Percentiles rank a stretch among this genome's conserved stretches.
Conservation (phyloP, 1,284 basidiomycete species). For the Veloporphyrellus conicus region DNA sequence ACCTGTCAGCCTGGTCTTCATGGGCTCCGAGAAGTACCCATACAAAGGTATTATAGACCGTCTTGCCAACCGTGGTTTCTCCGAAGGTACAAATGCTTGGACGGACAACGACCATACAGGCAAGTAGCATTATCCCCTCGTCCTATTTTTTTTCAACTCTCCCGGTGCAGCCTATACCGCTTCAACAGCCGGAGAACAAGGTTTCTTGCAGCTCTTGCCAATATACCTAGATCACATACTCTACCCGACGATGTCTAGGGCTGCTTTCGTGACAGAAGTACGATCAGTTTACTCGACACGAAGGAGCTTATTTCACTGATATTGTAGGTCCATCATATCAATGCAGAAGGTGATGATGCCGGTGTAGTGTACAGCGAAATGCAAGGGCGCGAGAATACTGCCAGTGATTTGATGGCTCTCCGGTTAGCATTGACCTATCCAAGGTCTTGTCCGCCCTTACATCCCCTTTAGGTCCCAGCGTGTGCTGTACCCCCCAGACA, state of each 20-base stretch:
- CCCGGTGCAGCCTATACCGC: constrained; percentile 75
- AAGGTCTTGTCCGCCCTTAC: constrained; percentile 5
- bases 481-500: constrained; percentile 74
- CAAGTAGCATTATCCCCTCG: neutral
- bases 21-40: constrained; percentile 92
- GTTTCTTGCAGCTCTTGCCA: constrained; percentile 91
- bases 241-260: constrained; percentile 90
- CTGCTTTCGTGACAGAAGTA: constrained; percentile 90
- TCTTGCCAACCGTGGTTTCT: constrained; percentile 95
- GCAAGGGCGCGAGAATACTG: constrained; percentile 95
- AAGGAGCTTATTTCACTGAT: neutral
- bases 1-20: constrained; percentile 72
- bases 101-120: constrained; percentile 81
- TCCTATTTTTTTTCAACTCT: neutral
- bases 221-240: constrained; percentile 97
- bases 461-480: constrained; percentile 61
- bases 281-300: constrained; percentile 9
- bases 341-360: constrained; percentile 85
- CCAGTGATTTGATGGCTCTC: constrained; percentile 86
- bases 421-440: constrained; percentile 44
- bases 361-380: constrained; percentile 98
- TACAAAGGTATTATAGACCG: constrained; percentile 97
- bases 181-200: constrained; percentile 94
- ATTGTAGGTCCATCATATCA: constrained; percentile 82
- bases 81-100: constrained; percentile 87